Evolutionary conservation across 2,329 filamentous ascomycete genomes (phyloP), one percentile per base, ranked within the genome.

Genomic region (Myriosclerotinia scirpicola): DNA sequence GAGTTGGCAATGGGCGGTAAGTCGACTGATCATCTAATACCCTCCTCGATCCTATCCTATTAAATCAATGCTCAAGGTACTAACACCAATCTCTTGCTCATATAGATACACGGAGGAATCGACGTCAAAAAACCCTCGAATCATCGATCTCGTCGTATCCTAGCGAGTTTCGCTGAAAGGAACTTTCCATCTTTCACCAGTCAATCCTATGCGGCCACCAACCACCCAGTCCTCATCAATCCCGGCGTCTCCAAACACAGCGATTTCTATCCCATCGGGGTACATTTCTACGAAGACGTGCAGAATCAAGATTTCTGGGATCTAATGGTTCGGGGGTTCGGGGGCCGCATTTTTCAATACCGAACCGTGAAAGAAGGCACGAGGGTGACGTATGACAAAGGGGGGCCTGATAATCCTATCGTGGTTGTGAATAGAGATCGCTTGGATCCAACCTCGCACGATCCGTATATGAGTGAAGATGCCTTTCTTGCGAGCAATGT

Each of bases 1-100:
- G 58, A 60, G 58, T 36, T 60, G 58, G 58, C 58, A 60, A 26
- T 50, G 30, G 20, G 58, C 58, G n/a, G 58, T 60, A 60, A 26
- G 58, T 60, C 22, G 1, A 11, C 17, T 38, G 14, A 11, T 22
- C 1, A 20, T 36, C 20, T 36, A 3, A 26, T 22, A 26, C 22
- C 1, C 15, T 38, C 5, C n/a, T 3, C 20, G 1, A 3, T 1
- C 6, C 9, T 36, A 36, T 34, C 42, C 7, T 36, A 14, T 34
- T 5, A 6, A n/a, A 22, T 9, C 4, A 17, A 6, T 11, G 7
- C 8, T n/a, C 9, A 9, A 60, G 14, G 11, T 22, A 9, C 20
- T 50, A 20, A 48, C 1, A 38, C 20, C 34, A 22, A 38, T 11
- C 12, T 22, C 5, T 11, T 11, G 7, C 38, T 22, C 20, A 22